Conservation (phyloP, 2,329 filamentous ascomycete genomes). For the Trichoderma pleuroti region DNA sequence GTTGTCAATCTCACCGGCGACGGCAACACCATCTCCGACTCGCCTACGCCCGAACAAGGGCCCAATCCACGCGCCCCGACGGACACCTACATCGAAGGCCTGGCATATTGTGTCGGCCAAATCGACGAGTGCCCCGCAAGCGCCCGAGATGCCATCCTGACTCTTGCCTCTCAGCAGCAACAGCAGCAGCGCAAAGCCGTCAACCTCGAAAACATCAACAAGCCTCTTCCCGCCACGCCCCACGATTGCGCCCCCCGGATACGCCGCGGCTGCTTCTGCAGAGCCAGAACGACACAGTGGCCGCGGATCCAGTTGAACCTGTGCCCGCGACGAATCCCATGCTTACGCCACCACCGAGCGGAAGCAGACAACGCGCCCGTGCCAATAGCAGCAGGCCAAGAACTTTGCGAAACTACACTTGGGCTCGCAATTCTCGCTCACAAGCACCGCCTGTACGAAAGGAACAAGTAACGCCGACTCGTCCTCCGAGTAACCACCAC, state of each 20-base stretch:
- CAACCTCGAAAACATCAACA: constrained; percentile 22
- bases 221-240: constrained; percentile 33
- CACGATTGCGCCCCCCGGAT: constrained; percentile 26
- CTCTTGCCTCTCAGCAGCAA: constrained; percentile 24
- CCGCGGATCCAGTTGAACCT: not conserved
- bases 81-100: constrained; percentile 26
- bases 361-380: not conserved
- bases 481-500: not conserved
- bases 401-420: not conserved
- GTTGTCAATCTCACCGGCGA: constrained; percentile 17
- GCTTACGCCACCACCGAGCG: constrained; percentile 3
- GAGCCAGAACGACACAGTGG: not conserved
- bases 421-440: not conserved
- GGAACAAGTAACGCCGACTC: not conserved
- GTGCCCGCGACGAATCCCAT: not conserved
- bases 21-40: not conserved
- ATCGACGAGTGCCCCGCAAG: constrained; percentile 27
- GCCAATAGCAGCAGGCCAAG: not conserved
- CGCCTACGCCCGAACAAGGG: not conserved
- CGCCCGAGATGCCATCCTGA: constrained; percentile 29
- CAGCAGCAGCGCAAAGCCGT: constrained; percentile 14
- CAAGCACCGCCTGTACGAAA: not conserved
- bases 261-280: constrained; percentile 8
- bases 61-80: not conserved
- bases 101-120: constrained; percentile 35